These are phyloP conservation scores for Eragrostis tef DNA, from an alignment of 202 grass and related monocot genomes.

Conservation along the genomic window DNA sequence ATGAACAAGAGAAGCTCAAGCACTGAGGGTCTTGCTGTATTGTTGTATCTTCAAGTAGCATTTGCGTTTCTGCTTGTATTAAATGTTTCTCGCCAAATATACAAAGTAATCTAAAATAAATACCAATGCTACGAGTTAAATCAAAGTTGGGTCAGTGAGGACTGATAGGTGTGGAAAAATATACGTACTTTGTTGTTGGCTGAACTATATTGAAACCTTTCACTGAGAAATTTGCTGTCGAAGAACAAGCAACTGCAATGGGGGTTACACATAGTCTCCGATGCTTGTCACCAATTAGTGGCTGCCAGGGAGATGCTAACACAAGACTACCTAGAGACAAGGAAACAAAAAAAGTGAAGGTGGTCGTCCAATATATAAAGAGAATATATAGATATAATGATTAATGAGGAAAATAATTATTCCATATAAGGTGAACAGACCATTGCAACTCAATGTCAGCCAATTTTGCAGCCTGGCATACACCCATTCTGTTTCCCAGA, in stretches of 20 bases:
- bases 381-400: no score
- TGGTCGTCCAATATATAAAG: background rate
- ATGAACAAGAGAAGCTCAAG: constrained; percentile 79
- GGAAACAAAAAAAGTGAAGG: constrained; percentile 34
- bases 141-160: background rate
- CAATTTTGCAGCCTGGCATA: constrained; percentile 65
- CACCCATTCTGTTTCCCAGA: constrained; percentile 75
- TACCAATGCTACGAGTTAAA: constrained; percentile 32
- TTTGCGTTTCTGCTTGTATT: constrained; percentile 62
- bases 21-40: constrained; percentile 56
- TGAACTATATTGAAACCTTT: constrained; percentile 75
- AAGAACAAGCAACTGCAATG: constrained; percentile 62
- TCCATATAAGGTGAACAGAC: constrained; percentile 53
- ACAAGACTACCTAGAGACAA: constrained; percentile 58
- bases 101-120: constrained; percentile 73
- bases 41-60: constrained; percentile 47
- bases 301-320: constrained; percentile 56
- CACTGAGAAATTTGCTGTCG: constrained; percentile 57
- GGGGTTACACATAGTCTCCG: constrained; percentile 58
- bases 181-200: constrained; percentile 65
- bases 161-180: background rate
- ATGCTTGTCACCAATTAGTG: constrained; percentile 48
- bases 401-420: background rate
- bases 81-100: constrained; percentile 82
- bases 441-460: constrained; percentile 68